phyloP scores from a whole-genome alignment of 2,329 filamentous ascomycete species.

The Neurospora sp. region DNA sequence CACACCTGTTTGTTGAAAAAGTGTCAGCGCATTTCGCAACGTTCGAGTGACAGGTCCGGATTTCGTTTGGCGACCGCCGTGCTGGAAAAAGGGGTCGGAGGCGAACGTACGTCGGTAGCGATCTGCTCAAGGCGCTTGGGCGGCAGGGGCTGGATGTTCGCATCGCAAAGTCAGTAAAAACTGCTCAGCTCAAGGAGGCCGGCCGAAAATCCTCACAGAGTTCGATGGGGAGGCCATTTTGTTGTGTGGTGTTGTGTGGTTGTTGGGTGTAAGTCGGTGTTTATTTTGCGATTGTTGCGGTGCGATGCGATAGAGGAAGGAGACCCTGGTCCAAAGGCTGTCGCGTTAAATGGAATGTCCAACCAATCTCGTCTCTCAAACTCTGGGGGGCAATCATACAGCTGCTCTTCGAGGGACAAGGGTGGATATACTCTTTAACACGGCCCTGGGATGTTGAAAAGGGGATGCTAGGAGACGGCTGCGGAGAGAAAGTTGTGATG shows the following conservation, averaged over 20 bases:
- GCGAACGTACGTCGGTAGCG: constrained; percentile 60
- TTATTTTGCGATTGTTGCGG: not conserved
- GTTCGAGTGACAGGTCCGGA: not conserved
- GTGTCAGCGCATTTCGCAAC: not conserved
- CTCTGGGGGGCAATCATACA: not conserved
- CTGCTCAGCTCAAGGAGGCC: not conserved
- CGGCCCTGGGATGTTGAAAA: not conserved
- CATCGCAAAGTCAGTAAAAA: constrained; percentile 7
- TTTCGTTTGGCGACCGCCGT: not conserved
- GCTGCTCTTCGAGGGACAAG: not conserved
- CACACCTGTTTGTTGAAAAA: constrained; percentile 53
- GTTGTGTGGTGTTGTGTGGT: not conserved
- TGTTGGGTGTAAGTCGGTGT: not conserved
- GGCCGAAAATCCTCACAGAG: constrained; percentile 10
- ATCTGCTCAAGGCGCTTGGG: constrained; percentile 75
- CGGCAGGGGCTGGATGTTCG: constrained; percentile 54
- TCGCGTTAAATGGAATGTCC: not conserved
- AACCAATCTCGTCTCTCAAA: not conserved
- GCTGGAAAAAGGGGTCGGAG: constrained; percentile 1
- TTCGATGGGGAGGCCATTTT: constrained; percentile 17
- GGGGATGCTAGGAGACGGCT: not conserved
- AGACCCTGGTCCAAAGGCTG: not conserved
- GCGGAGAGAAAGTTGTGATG: not conserved
- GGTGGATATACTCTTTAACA: not conserved
- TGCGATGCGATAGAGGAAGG: not conserved